Base-by-base conservation (phyloP, 1,284 basidiomycete genomes). In the Erythrobasidium hasegawianum region DNA sequence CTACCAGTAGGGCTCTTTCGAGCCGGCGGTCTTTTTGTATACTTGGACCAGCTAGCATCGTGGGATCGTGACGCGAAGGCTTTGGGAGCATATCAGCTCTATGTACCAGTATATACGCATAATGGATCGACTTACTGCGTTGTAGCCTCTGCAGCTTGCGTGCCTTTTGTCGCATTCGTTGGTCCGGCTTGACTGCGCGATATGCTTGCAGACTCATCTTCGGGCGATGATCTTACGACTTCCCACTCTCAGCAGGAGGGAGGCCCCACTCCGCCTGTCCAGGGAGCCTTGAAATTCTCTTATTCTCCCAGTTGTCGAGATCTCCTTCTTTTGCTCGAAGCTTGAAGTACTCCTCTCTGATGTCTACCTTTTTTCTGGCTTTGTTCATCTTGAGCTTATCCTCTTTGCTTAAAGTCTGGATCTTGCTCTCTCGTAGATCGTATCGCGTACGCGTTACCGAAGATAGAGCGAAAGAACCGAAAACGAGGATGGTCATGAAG, bases 391-490 rank as follows among this genome's bases (percentile, higher is more conserved):
- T 84, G 50, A 96, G 80, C 73, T 90, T 88, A 73, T 96, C 87
- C 77, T 96, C 89, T 73, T 87, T 87, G 38, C 83, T 83, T 38
- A 97, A 78, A 78, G 84, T 82, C 73, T 85, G 83, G 29, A 90
- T 84, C 75, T 87, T 90, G 76, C 87, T 83, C 72, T 88, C 86
- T 54, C 93, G 87, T 71, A 90, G 79, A 75, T 96, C 93, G 77
- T 97, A 97, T 40, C 90, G 82, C 14, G 89, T 94, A 78, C 94
- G 89, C 0, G 93, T 94, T 75, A 98, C 85, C 2, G 83, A 81
- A 45, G 87, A 83, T 57, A 98, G 80, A 1, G 85, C 91, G 75
- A 88, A 97, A n/a, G 88, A 91, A 14, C 89, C 87, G 8, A 83
- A 85, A 69, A 97, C 90, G 76, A 97, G 88, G 73, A 94, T 81